These are phyloP conservation scores for Cubamyces sp. DNA, from an alignment of 768 basidiomycete genomes.

Conservation along the genomic window DNA sequence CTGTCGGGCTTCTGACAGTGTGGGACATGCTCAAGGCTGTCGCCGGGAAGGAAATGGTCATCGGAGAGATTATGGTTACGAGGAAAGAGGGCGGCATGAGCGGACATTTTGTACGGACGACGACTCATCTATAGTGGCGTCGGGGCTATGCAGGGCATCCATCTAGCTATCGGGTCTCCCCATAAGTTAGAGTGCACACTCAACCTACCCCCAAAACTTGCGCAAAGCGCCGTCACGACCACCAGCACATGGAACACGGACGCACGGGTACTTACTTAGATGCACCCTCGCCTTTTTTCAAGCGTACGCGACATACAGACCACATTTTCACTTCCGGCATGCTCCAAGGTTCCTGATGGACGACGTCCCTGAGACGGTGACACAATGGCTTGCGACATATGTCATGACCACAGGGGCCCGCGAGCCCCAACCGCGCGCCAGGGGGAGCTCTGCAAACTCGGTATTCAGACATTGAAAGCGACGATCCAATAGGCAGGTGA, in stretches of 20 bases:
- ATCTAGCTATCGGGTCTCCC: not conserved
- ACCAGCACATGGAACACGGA: not conserved
- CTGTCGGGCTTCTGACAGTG: conserved; percentile 75
- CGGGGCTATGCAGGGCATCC: conserved; percentile 6
- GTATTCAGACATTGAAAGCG: not conserved
- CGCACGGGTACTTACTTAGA: too few relatives aligned
- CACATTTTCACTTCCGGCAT: too few relatives aligned
- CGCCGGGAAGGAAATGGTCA: conserved; percentile 85
- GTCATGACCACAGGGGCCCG: too few relatives aligned
- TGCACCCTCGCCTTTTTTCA: too few relatives aligned
- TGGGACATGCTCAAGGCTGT: conserved; percentile 96
- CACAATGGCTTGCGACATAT: too few relatives aligned
- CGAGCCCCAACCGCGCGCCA: too few relatives aligned
- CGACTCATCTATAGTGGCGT: conserved; percentile 10
- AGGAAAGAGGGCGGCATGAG: conserved; percentile 76
- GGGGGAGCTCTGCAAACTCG: too few relatives aligned
- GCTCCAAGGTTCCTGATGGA: too few relatives aligned
- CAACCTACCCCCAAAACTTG: conserved; percentile 1
- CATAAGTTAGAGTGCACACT: not conserved
- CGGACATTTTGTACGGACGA: conserved; percentile 59
- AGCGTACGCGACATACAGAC: too few relatives aligned
- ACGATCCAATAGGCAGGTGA: not conserved
- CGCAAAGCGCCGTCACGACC: not conserved
- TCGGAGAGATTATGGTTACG: conserved; percentile 66
- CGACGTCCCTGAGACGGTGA: too few relatives aligned